Conservation (phyloP, 2,329 filamentous ascomycete genomes). For the Nemania sp. region DNA sequence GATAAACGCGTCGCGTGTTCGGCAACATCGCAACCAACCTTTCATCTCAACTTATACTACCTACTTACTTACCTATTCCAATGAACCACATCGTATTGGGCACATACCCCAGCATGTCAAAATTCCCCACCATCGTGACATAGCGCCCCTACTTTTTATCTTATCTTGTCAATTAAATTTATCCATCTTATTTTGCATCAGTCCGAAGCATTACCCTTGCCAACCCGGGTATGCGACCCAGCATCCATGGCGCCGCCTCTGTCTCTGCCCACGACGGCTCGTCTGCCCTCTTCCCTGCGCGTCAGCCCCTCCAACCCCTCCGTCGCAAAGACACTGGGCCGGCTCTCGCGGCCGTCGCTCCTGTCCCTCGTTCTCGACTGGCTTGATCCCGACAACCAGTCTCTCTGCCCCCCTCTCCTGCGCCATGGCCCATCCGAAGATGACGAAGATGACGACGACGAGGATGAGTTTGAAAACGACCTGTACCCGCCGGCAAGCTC, state of each 20-base stretch:
- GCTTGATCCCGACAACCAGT: conserved; percentile 70
- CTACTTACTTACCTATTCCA: too few relatives aligned
- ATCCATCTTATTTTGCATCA: not conserved
- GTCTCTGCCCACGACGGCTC: conserved; percentile 71
- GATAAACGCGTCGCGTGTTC: conserved; percentile 17
- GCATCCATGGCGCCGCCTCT: conserved; percentile 54
- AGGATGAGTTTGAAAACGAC: conserved; percentile 64
- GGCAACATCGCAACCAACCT: not conserved
- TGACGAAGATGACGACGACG: conserved; percentile 42
- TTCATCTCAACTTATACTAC: not conserved
- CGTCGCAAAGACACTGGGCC: conserved; percentile 68
- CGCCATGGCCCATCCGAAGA: conserved; percentile 49
- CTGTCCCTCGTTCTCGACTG: conserved; percentile 75
- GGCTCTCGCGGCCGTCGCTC: conserved; percentile 73
- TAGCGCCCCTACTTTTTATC: not conserved
- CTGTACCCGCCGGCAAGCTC: conserved; percentile 71
- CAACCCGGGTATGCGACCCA: too few relatives aligned
- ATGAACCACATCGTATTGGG: too few relatives aligned
- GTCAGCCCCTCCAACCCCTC: conserved; percentile 67
- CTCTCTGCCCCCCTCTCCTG: conserved; percentile 64
- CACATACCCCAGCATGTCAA: too few relatives aligned
- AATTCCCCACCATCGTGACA: too few relatives aligned
- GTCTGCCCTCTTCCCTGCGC: conserved; percentile 72
- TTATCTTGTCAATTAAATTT: too few relatives aligned
- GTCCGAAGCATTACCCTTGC: too few relatives aligned